These are phyloP conservation scores for Moricandia moricandioides DNA, from an alignment of 345 rosid species.

Conservation along the genomic window DNA sequence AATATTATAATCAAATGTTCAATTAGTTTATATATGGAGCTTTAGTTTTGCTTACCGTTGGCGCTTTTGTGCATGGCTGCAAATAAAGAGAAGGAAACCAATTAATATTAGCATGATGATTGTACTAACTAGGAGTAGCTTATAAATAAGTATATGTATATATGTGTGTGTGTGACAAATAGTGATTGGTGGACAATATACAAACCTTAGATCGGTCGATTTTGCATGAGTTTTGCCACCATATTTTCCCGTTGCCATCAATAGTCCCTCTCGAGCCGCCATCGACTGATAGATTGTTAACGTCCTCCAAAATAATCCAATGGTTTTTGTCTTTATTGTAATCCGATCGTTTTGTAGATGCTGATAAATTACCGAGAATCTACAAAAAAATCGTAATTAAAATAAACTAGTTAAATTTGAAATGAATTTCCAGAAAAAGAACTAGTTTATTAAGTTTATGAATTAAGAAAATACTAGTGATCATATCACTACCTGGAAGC, in stretches of 20 bases:
- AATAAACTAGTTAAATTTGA: too few relatives aligned
- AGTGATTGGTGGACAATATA: not conserved
- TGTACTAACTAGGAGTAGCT: not conserved
- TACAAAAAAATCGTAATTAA: too few relatives aligned
- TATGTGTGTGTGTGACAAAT: not conserved
- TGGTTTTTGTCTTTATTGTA: slow-evolving; percentile 48
- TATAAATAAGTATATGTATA: not conserved
- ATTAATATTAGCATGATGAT: not conserved
- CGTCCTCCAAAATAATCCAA: slow-evolving; percentile 61
- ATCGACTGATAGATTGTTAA: slow-evolving; percentile 48
- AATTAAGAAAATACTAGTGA: not conserved
- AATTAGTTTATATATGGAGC: slow-evolving; percentile 15
- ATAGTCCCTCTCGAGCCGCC: slow-evolving; percentile 79
- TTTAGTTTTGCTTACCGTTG: slow-evolving; percentile 56
- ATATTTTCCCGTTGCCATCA: slow-evolving; percentile 74
- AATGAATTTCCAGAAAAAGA: too few relatives aligned
- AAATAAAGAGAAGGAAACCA: slow-evolving; percentile 14
- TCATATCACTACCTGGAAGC: slow-evolving; percentile 20
- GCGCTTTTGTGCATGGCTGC: slow-evolving; percentile 88
- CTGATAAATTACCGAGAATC: slow-evolving; percentile 66
- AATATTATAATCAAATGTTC: slow-evolving; percentile 39
- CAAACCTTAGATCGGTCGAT: slow-evolving; percentile 53
- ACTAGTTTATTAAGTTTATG: not conserved
- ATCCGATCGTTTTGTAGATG: slow-evolving; percentile 57
- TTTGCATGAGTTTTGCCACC: slow-evolving; percentile 97